Percentiles rank a stretch among this genome's conserved stretches.
These are phyloP conservation scores for Obelidium mucronatum DNA, from an alignment of 192 early-diverging fungal species.

Conservation along the genomic window DNA sequence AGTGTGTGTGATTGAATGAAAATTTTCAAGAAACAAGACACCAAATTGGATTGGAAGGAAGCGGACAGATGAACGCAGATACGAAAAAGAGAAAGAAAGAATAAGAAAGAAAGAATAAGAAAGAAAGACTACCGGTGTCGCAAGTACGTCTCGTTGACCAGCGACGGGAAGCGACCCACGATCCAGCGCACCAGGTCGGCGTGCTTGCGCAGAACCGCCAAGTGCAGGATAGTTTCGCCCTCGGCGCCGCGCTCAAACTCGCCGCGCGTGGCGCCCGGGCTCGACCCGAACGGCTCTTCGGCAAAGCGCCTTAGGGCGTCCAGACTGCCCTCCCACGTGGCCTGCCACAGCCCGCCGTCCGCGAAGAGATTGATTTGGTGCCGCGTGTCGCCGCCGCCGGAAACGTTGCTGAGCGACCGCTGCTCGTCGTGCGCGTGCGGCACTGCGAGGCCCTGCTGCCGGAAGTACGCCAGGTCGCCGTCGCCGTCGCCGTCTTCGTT, in stretches of 20 bases:
- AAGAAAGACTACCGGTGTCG: slow-evolving; percentile 3
- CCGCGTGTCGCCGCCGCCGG: not conserved
- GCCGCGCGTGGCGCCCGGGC: not conserved
- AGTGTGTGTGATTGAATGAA: not conserved
- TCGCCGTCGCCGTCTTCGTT: no score
- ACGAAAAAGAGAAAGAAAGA: not conserved
- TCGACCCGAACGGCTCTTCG: not conserved
- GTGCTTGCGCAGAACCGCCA: slow-evolving; percentile 24
- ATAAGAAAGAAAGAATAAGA: not conserved
- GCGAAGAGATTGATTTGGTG: slow-evolving; percentile 12
- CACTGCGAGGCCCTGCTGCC: no score
- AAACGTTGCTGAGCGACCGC: no score
- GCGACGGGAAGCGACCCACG: slow-evolving; percentile 6
- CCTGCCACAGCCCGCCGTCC: slow-evolving; percentile 28
- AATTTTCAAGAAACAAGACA: not conserved
- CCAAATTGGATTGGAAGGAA: not conserved
- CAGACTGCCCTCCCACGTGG: slow-evolving; percentile 9
- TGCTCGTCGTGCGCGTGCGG: no score
- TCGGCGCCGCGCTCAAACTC: slow-evolving; percentile 29
- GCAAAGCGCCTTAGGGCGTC: not conserved
- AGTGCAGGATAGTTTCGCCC: slow-evolving; percentile 36
- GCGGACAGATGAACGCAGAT: not conserved
- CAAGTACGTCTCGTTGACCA: slow-evolving; percentile 29
- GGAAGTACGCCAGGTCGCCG: no score
- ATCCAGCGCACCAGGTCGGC: slow-evolving; percentile 24